Conservation (phyloP, 805 yeast genomes). For the Candida palmyrensis region DNA sequence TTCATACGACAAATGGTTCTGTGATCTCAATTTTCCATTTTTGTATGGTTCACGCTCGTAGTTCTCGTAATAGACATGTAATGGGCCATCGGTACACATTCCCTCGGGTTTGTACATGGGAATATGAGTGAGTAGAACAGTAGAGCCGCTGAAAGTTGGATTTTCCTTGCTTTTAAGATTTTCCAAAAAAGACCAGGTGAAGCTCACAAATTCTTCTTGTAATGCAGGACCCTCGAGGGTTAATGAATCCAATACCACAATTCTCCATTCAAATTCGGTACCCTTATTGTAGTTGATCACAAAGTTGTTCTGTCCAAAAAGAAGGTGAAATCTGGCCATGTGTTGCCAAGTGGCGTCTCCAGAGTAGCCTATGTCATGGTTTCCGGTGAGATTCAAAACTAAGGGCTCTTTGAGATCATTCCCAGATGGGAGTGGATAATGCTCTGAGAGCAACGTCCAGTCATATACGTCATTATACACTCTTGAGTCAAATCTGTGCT, state of each 20-base stretch:
- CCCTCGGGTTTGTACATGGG: constrained; percentile 84
- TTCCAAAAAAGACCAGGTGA: constrained; percentile 71
- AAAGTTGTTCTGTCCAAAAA: constrained; percentile 84
- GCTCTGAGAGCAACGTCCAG: constrained; percentile 38
- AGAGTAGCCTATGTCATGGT: constrained; percentile 92
- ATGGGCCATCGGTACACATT: constrained; percentile 81
- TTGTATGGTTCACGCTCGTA: constrained; percentile 62
- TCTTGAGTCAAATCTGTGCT: constrained; percentile 28
- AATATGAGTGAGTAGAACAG: constrained; percentile 81
- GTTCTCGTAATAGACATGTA: constrained; percentile 41
- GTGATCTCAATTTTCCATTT: constrained; percentile 69
- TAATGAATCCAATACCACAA: constrained; percentile 82
- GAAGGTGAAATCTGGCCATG: constrained; percentile 65
- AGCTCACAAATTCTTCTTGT: constrained; percentile 62
- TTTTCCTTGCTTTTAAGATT: constrained; percentile 46
- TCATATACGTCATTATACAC: constrained; percentile 55
- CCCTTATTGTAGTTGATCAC: constrained; percentile 66
- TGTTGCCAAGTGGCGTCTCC: constrained; percentile 95
- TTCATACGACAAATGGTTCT: constrained; percentile 73
- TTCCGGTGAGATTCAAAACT: constrained; percentile 84
- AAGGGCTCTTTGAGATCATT: constrained; percentile 52
- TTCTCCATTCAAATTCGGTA: constrained; percentile 71
- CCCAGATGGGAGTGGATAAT: constrained; percentile 14
- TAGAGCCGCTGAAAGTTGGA: constrained; percentile 60
- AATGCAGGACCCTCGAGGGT: constrained; percentile 87